Evolutionary conservation across 495 filamentous ascomycete genomes (phyloP), one percentile per base, ranked within the genome.

Genomic region (Daldinia loculata): DNA sequence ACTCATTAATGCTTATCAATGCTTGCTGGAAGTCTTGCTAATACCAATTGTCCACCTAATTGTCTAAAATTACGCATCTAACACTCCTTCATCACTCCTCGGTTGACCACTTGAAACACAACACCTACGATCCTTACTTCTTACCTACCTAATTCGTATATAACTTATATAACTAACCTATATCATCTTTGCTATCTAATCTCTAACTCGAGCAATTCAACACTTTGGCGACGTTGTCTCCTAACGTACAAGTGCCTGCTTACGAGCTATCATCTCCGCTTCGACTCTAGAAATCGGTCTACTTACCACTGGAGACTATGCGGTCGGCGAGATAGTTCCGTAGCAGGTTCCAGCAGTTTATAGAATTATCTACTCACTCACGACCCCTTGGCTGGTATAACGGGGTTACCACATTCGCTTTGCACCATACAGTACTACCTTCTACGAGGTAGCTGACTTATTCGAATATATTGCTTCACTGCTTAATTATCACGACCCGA

Each of bases 111-210:
- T 68, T 73, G 64, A 72, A 68, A 68, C 69, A 17, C 69, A 14
- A 60, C 32, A 64, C 56, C 19, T 7, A 64, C 70, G 43, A 73
- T 73, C 66, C 70, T 69, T 73, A 63, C 62, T 38, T 29, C 26
- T 9, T 56, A 56, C 57, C 65, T 56, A 63, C 51, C n/a, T 63
- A 62, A 56, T 56, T 32, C 12, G 3, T 36, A 14, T 36, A 36
- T 36, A 36, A 14, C 34, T 0, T 34, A 36, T 36, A 24, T 22
- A n/a, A n/a, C n/a, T n/a, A n/a, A 27, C 4, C 26, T 26, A 1
- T 29, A 48, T 48, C 8, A 22, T 22, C 19, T 48, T 24, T 11
- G 7, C 8, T 30, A 53, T 53, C 50, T 53, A 53, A 53, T 53
- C 12, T 30, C 9, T 5, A 48, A 12, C 17, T 24, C 9, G 43